Percentiles rank a stretch among this genome's conserved stretches.
These are phyloP conservation scores for Dothistroma septosporum DNA, from an alignment of 2,329 filamentous ascomycete species.

Conservation along the genomic window DNA sequence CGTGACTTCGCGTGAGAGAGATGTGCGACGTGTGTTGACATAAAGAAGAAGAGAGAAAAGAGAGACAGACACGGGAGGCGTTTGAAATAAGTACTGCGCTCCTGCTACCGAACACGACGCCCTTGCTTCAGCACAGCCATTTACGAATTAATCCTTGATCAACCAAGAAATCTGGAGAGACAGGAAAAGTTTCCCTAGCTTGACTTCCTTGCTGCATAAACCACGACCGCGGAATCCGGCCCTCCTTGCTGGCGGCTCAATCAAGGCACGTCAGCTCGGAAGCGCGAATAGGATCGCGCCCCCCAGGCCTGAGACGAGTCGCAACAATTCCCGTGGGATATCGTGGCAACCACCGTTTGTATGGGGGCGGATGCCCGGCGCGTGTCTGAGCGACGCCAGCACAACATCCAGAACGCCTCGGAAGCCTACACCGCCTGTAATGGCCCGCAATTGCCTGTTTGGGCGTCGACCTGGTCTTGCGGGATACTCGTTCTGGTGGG, in stretches of 20 bases:
- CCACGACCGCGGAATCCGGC: conserved; percentile 12
- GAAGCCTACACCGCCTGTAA: conserved; percentile 1
- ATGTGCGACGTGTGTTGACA: neutral
- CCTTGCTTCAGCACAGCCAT: conserved; percentile 6
- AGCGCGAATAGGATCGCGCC: conserved; percentile 6
- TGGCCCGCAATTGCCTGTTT: neutral
- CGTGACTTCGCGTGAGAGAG: neutral
- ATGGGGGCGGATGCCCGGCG: conserved; percentile 3
- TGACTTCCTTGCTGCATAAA: conserved; percentile 4
- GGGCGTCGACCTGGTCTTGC: neutral
- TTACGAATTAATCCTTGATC: conserved; percentile 9
- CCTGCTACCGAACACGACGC: neutral
- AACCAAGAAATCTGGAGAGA: conserved; percentile 6
- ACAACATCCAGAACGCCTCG: neutral
- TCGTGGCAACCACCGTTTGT: neutral
- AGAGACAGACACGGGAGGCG: conserved; percentile 6
- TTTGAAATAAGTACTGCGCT: conserved; percentile 10
- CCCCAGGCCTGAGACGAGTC: conserved; percentile 2
- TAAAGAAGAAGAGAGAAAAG: neutral
- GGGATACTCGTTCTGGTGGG: neutral
- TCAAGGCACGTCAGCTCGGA: conserved; percentile 1
- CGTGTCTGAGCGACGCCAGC: conserved; percentile 3
- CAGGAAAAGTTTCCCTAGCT: neutral
- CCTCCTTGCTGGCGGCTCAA: neutral
- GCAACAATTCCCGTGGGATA: neutral